A percentile compares a stretch with the other conserved stretches of the same genome.
phyloP scores from a whole-genome alignment of 768 basidiomycete species.

The Panaeolus cyanescens region DNA sequence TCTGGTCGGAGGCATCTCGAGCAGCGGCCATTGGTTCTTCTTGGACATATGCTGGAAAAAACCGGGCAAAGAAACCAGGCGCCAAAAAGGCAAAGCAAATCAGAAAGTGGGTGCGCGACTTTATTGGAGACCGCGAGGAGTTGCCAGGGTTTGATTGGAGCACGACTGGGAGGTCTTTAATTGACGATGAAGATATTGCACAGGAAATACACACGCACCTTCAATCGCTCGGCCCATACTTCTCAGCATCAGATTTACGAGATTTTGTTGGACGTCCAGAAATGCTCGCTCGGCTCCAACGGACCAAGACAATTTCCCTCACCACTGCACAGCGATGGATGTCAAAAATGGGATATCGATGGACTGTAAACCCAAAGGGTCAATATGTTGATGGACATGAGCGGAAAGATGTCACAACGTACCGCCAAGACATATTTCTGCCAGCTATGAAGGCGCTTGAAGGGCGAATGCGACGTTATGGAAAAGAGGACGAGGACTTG shows the following conservation, averaged over 20 bases:
- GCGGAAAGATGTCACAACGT: conserved; percentile 30
- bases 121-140: conserved; percentile 6
- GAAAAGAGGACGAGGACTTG: not conserved
- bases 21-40: too few relatives aligned
- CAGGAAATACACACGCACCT: conserved; percentile 15
- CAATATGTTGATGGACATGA: conserved; percentile 38
- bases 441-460: conserved; percentile 16
- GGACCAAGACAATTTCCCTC: too few relatives aligned
- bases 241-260: conserved; percentile 16
- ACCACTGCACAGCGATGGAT: conserved; percentile 25
- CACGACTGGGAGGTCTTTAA: not conserved
- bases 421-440: conserved; percentile 25
- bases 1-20: too few relatives aligned
- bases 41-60: not conserved
- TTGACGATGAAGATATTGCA: conserved; percentile 15
- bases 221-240: conserved; percentile 8
- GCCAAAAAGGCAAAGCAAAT: not conserved
- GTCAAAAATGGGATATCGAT: conserved; percentile 25
- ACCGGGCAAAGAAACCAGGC: conserved; percentile 3
- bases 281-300: conserved; percentile 7
- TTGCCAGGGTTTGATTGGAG: conserved; percentile 2
- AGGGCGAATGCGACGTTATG: conserved; percentile 4
- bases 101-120: conserved; percentile 6
- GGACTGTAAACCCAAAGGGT: conserved; percentile 22
- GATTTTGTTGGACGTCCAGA: conserved; percentile 14